These are phyloP conservation scores for Gossypium lobatum DNA, from an alignment of 441 rosid genomes.

Conservation along the genomic window DNA sequence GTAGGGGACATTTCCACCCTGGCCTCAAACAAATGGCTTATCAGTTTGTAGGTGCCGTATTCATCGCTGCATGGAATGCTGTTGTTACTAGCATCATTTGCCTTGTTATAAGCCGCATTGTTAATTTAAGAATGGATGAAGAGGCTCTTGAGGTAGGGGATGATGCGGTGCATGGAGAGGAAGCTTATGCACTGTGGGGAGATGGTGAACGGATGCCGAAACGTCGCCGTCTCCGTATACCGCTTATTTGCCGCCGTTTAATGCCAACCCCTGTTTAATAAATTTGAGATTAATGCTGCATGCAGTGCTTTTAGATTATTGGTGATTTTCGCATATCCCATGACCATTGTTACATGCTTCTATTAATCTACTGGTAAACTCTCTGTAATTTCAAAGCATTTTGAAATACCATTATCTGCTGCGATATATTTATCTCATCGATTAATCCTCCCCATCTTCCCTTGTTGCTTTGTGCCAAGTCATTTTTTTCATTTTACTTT, in stretches of 20 bases:
- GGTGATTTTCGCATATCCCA: not conserved
- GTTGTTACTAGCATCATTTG: conserved; percentile 46
- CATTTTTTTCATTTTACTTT: no score
- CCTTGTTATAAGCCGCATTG: conserved; percentile 34
- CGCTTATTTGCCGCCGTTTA: conserved; percentile 6
- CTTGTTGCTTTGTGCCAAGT: not conserved
- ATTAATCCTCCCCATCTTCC: not conserved
- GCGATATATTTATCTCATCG: not conserved
- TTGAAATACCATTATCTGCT: not conserved
- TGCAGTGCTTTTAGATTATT: not conserved
- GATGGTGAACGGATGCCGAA: conserved; percentile 39
- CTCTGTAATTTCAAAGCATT: not conserved
- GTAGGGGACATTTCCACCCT: conserved; percentile 12
- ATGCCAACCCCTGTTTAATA: not conserved
- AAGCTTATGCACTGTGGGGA: conserved; percentile 54
- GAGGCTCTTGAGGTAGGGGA: conserved; percentile 53
- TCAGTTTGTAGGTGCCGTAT: conserved; percentile 41
- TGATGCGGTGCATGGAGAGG: conserved; percentile 56
- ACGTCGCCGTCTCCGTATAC: conserved; percentile 15
- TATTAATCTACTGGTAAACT: not conserved
- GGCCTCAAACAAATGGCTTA: conserved; percentile 33
- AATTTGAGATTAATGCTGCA: not conserved
- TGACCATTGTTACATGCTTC: not conserved
- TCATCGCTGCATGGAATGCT: conserved; percentile 40
- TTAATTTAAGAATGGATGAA: conserved; percentile 43